Evolutionary conservation across 345 rosid species (phyloP).

Genomic region (Eutrema heterophyllum): DNA sequence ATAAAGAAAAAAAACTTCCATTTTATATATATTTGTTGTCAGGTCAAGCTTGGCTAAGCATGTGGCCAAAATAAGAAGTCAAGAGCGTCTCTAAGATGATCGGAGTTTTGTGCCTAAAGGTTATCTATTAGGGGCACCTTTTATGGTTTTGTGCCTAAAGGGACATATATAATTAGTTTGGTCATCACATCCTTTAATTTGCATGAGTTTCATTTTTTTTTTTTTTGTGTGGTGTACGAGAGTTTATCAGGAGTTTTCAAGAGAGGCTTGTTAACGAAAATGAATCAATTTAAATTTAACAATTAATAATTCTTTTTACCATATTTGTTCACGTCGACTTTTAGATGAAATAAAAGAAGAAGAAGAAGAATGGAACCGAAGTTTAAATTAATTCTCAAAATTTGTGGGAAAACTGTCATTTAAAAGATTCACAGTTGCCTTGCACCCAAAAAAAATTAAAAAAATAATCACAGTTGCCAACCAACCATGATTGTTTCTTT

Average conservation of each 20-base stretch:
- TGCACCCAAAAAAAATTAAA: no score
- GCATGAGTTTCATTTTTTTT: neutral
- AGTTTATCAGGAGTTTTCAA: neutral
- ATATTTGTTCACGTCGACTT: neutral
- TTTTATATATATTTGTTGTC: neutral
- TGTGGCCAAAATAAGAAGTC: slow-evolving; percentile 1
- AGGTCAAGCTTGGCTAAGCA: neutral
- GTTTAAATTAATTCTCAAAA: no score
- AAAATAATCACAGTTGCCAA: no score
- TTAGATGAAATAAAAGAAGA: neutral
- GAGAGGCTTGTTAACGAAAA: neutral
- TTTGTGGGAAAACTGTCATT: no score
- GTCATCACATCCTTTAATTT: neutral
- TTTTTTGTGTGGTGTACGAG: neutral
- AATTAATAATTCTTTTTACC: neutral
- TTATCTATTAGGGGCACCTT: no score
- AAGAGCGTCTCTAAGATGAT: neutral
- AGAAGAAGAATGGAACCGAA: neutral
- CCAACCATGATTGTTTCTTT: neutral
- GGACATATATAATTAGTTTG: no score
- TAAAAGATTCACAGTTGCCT: no score
- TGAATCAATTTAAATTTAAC: neutral
- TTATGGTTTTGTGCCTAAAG: no score
- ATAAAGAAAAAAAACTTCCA: neutral
- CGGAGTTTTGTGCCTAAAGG: no score